These are phyloP conservation scores for Coemansia sp. DNA, from an alignment of 371 early-diverging fungal species.

Conservation along the genomic window DNA sequence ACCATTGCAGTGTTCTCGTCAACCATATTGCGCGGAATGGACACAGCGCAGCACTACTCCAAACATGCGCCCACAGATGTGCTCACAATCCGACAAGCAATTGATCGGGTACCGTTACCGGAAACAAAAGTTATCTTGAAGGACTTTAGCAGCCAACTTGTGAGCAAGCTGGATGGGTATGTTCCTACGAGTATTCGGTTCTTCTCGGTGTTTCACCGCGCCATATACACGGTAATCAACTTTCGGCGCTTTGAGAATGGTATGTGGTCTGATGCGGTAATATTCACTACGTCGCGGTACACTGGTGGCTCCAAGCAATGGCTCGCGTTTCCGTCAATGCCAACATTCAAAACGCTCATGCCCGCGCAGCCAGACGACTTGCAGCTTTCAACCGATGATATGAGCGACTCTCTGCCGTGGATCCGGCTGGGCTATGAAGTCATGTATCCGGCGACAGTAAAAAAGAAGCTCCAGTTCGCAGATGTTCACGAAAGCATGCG, in stretches of 20 bases:
- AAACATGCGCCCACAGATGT: conserved; percentile 16
- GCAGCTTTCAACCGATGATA: background rate
- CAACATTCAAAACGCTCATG: background rate
- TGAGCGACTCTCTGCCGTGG: conserved; percentile 11
- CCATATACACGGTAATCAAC: conserved; percentile 33
- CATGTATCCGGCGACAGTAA: background rate
- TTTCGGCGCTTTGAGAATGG: conserved; percentile 19
- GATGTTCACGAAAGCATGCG: conserved; percentile 1
- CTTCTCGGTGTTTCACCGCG: conserved; percentile 18
- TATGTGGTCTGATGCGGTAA: conserved; percentile 17
- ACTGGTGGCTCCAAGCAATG: conserved; percentile 37
- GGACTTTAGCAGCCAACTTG: conserved; percentile 3
- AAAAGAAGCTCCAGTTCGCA: background rate
- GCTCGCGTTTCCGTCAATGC: conserved; percentile 21
- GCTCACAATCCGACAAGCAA: conserved; percentile 9
- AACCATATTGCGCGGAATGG: conserved; percentile 24
- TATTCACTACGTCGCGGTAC: conserved; percentile 21
- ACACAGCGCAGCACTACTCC: conserved; percentile 8
- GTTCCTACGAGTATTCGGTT: conserved; percentile 22
- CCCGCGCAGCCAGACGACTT: background rate
- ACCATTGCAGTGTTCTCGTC: conserved; percentile 30
- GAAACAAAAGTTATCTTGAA: conserved; percentile 18
- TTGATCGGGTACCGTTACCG: conserved; percentile 10
- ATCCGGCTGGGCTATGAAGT: conserved; percentile 7
- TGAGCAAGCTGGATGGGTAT: conserved; percentile 14